A percentile compares a stretch with the other conserved stretches of the same genome.
phyloP scores from a whole-genome alignment of 768 basidiomycete species.

The Suillus spraguei region DNA sequence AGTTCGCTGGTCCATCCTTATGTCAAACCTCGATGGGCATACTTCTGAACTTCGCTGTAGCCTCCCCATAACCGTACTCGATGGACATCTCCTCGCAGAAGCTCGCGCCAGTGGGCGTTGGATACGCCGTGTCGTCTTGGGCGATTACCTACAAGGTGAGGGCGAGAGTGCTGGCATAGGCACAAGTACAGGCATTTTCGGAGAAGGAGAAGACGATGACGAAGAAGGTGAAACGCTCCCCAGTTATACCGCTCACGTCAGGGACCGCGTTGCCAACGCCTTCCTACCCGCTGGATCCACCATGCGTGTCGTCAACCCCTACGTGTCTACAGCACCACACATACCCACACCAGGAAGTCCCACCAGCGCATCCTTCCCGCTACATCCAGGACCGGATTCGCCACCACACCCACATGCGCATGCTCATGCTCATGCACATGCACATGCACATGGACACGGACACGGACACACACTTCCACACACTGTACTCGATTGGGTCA shows the following conservation, averaged over 20 bases:
- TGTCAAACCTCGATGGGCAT: conserved; percentile 89
- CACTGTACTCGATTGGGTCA: conserved; percentile 67
- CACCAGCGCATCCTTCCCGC: not conserved
- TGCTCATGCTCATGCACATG: not conserved
- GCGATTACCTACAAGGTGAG: conserved; percentile 33
- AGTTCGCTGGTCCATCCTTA: conserved; percentile 77
- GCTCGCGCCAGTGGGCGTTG: conserved; percentile 70
- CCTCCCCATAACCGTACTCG: conserved; percentile 84
- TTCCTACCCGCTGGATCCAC: conserved; percentile 65
- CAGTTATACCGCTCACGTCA: conserved; percentile 86
- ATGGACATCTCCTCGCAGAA: conserved; percentile 71
- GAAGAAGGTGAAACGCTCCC: conserved; percentile 77
- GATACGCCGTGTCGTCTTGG: conserved; percentile 73
- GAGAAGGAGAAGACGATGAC: conserved; percentile 37
- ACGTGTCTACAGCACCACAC: conserved; percentile 46
- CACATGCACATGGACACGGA: not conserved
- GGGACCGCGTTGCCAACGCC: conserved; percentile 86
- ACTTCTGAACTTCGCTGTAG: conserved; percentile 95
- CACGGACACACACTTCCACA: not conserved
- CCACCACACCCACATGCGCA: conserved; percentile 25
- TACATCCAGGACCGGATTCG: conserved; percentile 44
- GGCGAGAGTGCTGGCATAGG: conserved; percentile 16
- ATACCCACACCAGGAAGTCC: not conserved
- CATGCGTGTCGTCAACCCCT: conserved; percentile 66
- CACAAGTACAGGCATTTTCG: conserved; percentile 36